Evolutionary conservation across 208 protist species (phyloP).

Genomic region (Hexamita inflata): DNA sequence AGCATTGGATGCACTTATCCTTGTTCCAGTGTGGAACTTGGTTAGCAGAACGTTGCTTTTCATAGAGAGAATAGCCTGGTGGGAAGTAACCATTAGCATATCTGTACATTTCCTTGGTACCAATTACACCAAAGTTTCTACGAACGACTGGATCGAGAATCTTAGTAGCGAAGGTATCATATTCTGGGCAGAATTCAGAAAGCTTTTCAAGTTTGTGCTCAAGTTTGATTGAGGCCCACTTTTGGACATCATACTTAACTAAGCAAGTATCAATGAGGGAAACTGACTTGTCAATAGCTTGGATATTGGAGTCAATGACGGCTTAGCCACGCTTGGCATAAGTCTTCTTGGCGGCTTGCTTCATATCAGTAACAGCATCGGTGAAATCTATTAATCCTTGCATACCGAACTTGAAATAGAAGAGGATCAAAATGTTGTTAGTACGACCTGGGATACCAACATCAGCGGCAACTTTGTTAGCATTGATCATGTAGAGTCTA

Average conservation of each 20-base stretch:
- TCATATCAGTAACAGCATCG: constrained; percentile 1
- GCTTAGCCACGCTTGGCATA: constrained; percentile 28
- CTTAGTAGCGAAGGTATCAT: background rate
- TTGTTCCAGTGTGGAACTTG: constrained; percentile 50
- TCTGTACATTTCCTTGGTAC: background rate
- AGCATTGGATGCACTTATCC: constrained; percentile 58
- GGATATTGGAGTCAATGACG: constrained; percentile 31
- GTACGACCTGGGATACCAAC: constrained; percentile 34
- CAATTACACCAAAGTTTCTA: background rate
- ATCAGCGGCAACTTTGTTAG: constrained; percentile 41
- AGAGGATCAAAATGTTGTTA: constrained; percentile 4
- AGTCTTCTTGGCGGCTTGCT: constrained; percentile 23
- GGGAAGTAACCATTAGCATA: background rate
- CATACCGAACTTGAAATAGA: constrained; percentile 10
- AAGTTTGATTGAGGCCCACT: constrained; percentile 25
- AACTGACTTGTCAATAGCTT: constrained; percentile 29
- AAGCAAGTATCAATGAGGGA: background rate
- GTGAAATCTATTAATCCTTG: background rate
- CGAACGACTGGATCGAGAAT: background rate
- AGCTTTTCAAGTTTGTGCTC: too few species aligned
- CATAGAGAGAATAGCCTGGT: constrained; percentile 32
- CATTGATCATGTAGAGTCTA: constrained; percentile 49
- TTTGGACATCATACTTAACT: constrained; percentile 2
- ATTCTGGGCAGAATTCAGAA: background rate
- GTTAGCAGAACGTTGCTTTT: constrained; percentile 50